Conservation (phyloP, 345 rosid species). For the Hevea brasiliensis region DNA sequence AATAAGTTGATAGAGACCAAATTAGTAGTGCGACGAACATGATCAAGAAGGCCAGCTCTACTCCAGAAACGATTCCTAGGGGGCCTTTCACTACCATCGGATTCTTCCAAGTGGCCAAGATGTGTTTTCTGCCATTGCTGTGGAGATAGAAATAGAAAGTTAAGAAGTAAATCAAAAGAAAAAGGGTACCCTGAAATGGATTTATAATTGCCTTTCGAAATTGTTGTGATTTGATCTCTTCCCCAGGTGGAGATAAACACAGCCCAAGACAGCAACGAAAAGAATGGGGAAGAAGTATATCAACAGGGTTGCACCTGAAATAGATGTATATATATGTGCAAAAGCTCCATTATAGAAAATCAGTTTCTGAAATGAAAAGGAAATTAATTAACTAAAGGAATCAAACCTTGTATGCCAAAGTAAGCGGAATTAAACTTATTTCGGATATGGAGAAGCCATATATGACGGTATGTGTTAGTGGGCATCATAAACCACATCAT, state of each 20-base stretch:
- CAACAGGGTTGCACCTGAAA: slow-evolving; percentile 18
- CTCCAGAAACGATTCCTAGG: slow-evolving; percentile 68
- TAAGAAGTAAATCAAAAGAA: neutral
- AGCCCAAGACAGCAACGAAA: slow-evolving; percentile 26
- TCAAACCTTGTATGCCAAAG: slow-evolving; percentile 23
- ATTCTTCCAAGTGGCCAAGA: slow-evolving; percentile 33
- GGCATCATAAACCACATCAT: slow-evolving; percentile 25
- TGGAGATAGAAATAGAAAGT: neutral
- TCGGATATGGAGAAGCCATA: slow-evolving; percentile 15
- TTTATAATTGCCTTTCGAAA: neutral
- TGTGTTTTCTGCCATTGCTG: slow-evolving; percentile 21
- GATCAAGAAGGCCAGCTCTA: slow-evolving; percentile 55
- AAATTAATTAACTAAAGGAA: neutral
- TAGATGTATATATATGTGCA: neutral
- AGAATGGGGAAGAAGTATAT: slow-evolving; percentile 12
- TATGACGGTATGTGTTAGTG: slow-evolving; percentile 12
- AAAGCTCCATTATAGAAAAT: neutral
- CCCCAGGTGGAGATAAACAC: slow-evolving; percentile 24
- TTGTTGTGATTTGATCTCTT: slow-evolving; percentile 4
- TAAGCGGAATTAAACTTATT: slow-evolving; percentile 7
- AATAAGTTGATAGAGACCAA: slow-evolving; percentile 56
- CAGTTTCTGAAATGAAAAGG: too few species aligned
- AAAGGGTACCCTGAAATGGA: neutral
- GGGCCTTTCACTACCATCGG: slow-evolving; percentile 83
- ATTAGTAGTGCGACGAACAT: slow-evolving; percentile 69